Percentiles rank a stretch among this genome's conserved stretches.
Evolutionary conservation across 2,329 filamentous ascomycete species (phyloP).

Genomic region (Mycosphaerella arachidis): DNA sequence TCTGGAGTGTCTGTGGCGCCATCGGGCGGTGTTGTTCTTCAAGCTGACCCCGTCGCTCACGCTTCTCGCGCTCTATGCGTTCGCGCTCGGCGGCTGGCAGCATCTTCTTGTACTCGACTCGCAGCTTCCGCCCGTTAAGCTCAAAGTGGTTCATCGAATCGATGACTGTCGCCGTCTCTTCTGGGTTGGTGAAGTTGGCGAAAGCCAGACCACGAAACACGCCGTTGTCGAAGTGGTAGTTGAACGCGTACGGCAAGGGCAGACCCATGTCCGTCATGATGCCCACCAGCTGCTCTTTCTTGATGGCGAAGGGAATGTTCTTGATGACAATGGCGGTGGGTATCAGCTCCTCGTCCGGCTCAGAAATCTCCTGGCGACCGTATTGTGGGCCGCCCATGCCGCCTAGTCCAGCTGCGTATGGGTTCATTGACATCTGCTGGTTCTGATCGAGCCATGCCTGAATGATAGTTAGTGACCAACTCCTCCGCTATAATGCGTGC

Average conservation of each 20-base stretch:
- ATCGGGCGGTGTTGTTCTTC: conserved; percentile 91
- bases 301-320: conserved; percentile 97
- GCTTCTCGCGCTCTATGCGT: conserved; percentile 93
- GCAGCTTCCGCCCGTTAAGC: conserved; percentile 85
- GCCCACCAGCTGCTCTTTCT: conserved; percentile 89
- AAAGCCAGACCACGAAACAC: conserved; percentile 95
- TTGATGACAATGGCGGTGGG: conserved; percentile 99
- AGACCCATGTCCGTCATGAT: conserved; percentile 93
- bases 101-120: conserved; percentile 99
- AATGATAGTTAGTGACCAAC: conserved; percentile 19
- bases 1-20: conserved; percentile 62
- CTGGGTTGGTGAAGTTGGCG: conserved; percentile 93
- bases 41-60: conserved; percentile 88
- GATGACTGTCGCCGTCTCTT: conserved; percentile 90
- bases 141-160: conserved; percentile 94
- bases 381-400: conserved; percentile 35
- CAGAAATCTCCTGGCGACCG: conserved; percentile 45
- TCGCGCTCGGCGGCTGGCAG: conserved; percentile 89
- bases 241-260: conserved; percentile 95
- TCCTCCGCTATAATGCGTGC: conserved; percentile 2
- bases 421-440: conserved; percentile 42
- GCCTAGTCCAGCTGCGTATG: conserved; percentile 42
- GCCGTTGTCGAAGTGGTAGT: conserved; percentile 98
- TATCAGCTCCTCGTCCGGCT: conserved; percentile 80
- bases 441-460: conserved; percentile 61